Evolutionary conservation across 331 rosid genomes (phyloP).

Genomic region (Rosa hybrid): DNA sequence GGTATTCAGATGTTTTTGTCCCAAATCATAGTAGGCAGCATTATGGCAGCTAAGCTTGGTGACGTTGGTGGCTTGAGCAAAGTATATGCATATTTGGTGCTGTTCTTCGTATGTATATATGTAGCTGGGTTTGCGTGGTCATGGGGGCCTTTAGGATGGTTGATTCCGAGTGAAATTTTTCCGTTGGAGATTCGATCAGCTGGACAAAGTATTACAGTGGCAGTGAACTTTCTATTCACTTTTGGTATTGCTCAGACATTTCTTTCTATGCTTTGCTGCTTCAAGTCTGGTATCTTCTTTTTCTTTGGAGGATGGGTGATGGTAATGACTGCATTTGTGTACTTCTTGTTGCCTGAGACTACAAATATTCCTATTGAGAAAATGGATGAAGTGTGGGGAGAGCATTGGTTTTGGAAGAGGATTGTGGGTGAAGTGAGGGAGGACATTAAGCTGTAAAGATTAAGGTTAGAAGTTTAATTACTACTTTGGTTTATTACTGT

Average conservation of each 20-base stretch:
- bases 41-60: slow-evolving; percentile 48
- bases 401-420: slow-evolving; percentile 45
- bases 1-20: slow-evolving; percentile 65
- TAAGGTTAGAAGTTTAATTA: not conserved
- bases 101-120: slow-evolving; percentile 33
- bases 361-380: slow-evolving; percentile 47
- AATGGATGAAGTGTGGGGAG: slow-evolving; percentile 42
- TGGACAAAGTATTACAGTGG: slow-evolving; percentile 37
- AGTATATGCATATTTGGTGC: slow-evolving; percentile 32
- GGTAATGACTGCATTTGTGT: slow-evolving; percentile 41
- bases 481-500: not conserved
- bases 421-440: slow-evolving; percentile 15
- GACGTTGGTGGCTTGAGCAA: slow-evolving; percentile 31
- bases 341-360: slow-evolving; percentile 46
- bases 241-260: slow-evolving; percentile 46
- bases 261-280: slow-evolving; percentile 45
- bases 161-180: slow-evolving; percentile 53
- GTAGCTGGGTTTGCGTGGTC: slow-evolving; percentile 49
- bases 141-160: slow-evolving; percentile 57
- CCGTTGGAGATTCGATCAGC: slow-evolving; percentile 48
- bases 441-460: not conserved
- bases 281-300: slow-evolving; percentile 46
- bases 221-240: slow-evolving; percentile 43
- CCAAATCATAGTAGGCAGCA: slow-evolving; percentile 44
- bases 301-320: slow-evolving; percentile 48